phyloP scores from a whole-genome alignment of 257 asterid genomes.

The Ilex aquifolium region DNA sequence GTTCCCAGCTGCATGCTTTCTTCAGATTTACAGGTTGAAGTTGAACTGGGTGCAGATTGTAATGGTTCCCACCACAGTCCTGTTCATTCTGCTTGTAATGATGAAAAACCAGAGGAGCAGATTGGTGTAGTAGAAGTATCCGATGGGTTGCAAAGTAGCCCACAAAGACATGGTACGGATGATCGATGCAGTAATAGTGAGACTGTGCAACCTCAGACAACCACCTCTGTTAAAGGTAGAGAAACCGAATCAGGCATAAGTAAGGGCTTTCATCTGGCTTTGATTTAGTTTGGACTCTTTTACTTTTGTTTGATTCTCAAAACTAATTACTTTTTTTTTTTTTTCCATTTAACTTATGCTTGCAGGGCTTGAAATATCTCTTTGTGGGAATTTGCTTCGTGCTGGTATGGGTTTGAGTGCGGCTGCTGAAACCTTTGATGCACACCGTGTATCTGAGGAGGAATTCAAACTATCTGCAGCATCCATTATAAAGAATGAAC shows the following conservation, averaged over 20 bases:
- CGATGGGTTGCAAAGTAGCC: slow-evolving; percentile 15
- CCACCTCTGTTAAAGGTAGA: slow-evolving; percentile 21
- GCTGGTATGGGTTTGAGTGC: slow-evolving; percentile 77
- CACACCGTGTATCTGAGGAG: slow-evolving; percentile 52
- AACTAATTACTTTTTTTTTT: not conserved
- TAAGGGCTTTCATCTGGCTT: slow-evolving; percentile 21
- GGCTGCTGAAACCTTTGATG: slow-evolving; percentile 65
- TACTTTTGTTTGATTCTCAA: slow-evolving; percentile 3
- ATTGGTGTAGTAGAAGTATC: slow-evolving; percentile 17
- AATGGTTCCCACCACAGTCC: slow-evolving; percentile 25
- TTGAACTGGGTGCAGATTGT: slow-evolving; percentile 21
- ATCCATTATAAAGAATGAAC: slow-evolving; percentile 54
- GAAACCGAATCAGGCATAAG: slow-evolving; percentile 35
- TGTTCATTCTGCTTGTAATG: slow-evolving; percentile 23
- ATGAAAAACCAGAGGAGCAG: slow-evolving; percentile 27
- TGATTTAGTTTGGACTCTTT: slow-evolving; percentile 7
- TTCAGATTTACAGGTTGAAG: slow-evolving; percentile 32
- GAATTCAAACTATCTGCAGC: slow-evolving; percentile 54
- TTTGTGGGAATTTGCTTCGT: slow-evolving; percentile 66
- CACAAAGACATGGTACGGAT: slow-evolving; percentile 28
- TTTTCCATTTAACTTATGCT: slow-evolving; percentile 7
- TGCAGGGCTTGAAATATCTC: slow-evolving; percentile 76
- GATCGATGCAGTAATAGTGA: slow-evolving; percentile 28
- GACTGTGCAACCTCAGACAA: slow-evolving; percentile 31
- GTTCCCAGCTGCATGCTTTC: slow-evolving; percentile 16